Conservation (phyloP, 2,329 filamentous ascomycete species). For the Exserohilum rostratum region DNA sequence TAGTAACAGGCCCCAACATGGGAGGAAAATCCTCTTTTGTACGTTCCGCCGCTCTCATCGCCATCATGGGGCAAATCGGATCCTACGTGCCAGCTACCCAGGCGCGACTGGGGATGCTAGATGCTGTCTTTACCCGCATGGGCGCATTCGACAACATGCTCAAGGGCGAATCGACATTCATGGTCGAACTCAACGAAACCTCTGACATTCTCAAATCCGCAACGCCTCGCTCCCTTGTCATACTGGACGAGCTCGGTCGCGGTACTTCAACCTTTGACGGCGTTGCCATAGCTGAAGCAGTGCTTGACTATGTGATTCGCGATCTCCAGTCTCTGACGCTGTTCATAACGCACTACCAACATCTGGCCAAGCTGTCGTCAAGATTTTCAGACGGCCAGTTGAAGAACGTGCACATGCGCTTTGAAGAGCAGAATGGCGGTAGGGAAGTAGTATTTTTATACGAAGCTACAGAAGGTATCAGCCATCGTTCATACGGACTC, state of each 20-base stretch:
- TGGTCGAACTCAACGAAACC: slow-evolving; percentile 96
- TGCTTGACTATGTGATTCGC: slow-evolving; percentile 81
- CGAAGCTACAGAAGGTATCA: slow-evolving; percentile 87
- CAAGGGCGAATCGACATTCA: slow-evolving; percentile 92
- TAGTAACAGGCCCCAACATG: slow-evolving; percentile 98
- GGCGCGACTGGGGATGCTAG: slow-evolving; percentile 78
- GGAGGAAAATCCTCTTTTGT: slow-evolving; percentile 98
- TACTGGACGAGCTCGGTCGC: slow-evolving; percentile 91
- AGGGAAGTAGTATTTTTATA: slow-evolving; percentile 93
- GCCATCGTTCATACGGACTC: slow-evolving; percentile 90
- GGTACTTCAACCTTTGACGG: slow-evolving; percentile 96
- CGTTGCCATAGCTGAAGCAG: slow-evolving; percentile 91
- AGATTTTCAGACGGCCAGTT: slow-evolving; percentile 70
- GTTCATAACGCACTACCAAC: slow-evolving; percentile 98
- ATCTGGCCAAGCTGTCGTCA: slow-evolving; percentile 74
- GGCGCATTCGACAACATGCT: slow-evolving; percentile 96
- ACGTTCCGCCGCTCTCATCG: slow-evolving; percentile 85
- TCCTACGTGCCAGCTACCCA: slow-evolving; percentile 86
- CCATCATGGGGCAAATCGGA: slow-evolving; percentile 92
- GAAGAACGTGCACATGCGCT: slow-evolving; percentile 93
- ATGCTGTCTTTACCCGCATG: slow-evolving; percentile 94
- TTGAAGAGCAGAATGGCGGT: slow-evolving; percentile 60
- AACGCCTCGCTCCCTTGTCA: slow-evolving; percentile 81
- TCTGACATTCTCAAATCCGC: slow-evolving; percentile 88
- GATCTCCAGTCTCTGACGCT: slow-evolving; percentile 79